phyloP scores from a whole-genome alignment of 371 early-diverging fungal genomes.

The Apophysomyces sp. region DNA sequence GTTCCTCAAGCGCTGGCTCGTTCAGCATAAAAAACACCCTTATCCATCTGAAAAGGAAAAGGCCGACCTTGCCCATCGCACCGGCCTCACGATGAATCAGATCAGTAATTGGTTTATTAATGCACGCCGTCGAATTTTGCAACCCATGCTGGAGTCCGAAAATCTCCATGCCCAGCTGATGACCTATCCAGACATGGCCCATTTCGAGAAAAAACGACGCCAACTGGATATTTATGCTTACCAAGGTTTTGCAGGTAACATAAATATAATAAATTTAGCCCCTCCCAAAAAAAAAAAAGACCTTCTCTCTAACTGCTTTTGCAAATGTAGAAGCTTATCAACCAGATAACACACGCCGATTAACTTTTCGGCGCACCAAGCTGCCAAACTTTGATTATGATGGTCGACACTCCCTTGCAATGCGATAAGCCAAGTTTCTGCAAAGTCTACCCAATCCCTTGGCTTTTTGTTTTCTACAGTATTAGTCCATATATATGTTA shows the following conservation, averaged over 20 bases:
- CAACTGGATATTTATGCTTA: constrained; percentile 25
- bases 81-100: constrained; percentile 72
- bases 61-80: constrained; percentile 58
- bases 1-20: constrained; percentile 72
- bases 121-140: constrained; percentile 73
- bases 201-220: constrained; percentile 19
- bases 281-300: too few species aligned
- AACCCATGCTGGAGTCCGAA: constrained; percentile 49
- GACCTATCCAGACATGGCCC: constrained; percentile 13
- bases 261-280: background rate
- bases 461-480: background rate
- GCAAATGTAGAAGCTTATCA: constrained; percentile 9
- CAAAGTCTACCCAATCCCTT: background rate
- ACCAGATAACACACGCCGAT: constrained; percentile 12
- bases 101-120: constrained; percentile 94
- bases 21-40: constrained; percentile 76
- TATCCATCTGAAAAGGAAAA: constrained; percentile 86
- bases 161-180: constrained; percentile 11
- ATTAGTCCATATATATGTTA: background rate
- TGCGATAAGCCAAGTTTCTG: constrained; percentile 5
- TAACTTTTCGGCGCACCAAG: constrained; percentile 20
- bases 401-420: constrained; percentile 11
- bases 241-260: constrained; percentile 24
- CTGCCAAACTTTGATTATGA: constrained; percentile 19
- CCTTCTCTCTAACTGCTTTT: background rate